phyloP scores from a whole-genome alignment of 148 eudicot genomes.

The Rhododendron griersonianum region DNA sequence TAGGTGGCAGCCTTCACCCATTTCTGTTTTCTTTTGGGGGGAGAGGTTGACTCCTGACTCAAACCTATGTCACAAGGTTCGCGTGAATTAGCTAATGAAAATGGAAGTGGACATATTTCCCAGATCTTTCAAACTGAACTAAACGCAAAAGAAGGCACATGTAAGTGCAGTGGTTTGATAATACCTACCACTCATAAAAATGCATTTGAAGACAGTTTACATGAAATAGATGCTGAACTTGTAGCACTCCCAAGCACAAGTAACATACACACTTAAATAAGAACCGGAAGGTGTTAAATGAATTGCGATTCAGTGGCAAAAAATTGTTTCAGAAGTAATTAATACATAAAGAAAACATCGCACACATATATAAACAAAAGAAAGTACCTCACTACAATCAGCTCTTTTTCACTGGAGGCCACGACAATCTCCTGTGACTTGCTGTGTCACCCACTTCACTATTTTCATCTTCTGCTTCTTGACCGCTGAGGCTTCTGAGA shows the following conservation, averaged over 20 bases:
- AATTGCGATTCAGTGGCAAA: background rate
- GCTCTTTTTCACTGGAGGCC: constrained; percentile 53
- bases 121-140: background rate
- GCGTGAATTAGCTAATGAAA: background rate
- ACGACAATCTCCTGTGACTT: constrained; percentile 50
- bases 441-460: constrained; percentile 29
- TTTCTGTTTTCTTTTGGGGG: background rate
- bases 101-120: background rate
- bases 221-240: background rate
- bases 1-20: background rate
- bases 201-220: background rate
- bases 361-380: background rate
- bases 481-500: constrained; percentile 28
- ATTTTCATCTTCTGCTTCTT: constrained; percentile 26
- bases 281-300: background rate
- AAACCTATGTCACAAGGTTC: background rate
- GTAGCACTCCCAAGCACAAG: background rate
- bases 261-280: background rate
- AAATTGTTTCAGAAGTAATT: background rate
- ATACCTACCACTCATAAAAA: background rate
- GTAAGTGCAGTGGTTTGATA: background rate
- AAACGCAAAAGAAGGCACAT: background rate
- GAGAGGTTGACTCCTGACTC: background rate
- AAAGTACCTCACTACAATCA: constrained; percentile 9
- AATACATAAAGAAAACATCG: background rate